Conservation (phyloP, 2,329 filamentous ascomycete species). For the Bimuria novae-zelandiae region DNA sequence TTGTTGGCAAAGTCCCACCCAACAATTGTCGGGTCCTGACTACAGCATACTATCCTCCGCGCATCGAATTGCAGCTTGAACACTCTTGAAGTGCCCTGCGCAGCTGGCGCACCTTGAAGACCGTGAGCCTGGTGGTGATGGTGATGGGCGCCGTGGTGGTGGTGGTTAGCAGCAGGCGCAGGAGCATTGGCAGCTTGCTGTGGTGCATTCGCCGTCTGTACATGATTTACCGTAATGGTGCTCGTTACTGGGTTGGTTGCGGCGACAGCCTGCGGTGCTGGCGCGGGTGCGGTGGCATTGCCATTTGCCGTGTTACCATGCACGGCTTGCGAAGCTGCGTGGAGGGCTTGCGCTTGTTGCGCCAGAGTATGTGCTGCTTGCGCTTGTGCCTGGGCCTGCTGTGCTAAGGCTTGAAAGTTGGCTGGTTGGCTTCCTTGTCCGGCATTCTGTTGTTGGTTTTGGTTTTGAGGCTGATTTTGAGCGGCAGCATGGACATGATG, state of each 20-base stretch:
- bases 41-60: constrained; percentile 90
- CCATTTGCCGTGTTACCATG: constrained; percentile 23
- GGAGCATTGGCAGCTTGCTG: constrained; percentile 21
- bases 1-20: constrained; percentile 97
- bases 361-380: constrained; percentile 41
- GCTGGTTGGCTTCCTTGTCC: constrained; percentile 16
- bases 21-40: constrained; percentile 87
- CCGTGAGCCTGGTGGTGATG: constrained; percentile 28
- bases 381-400: constrained; percentile 44
- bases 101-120: constrained; percentile 28
- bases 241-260: constrained; percentile 8
- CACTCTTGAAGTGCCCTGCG: constrained; percentile 62
- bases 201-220: constrained; percentile 18
- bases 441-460: constrained; percentile 24
- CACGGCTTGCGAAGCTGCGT: constrained; percentile 37
- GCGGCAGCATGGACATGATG: constrained; percentile 25
- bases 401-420: constrained; percentile 40
- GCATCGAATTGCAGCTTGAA: constrained; percentile 98
- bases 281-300: constrained; percentile 12
- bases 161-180: constrained; percentile 23
- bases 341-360: constrained; percentile 43
- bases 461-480: constrained; percentile 24
- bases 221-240: constrained; percentile 14
- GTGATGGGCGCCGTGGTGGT: constrained; percentile 35
- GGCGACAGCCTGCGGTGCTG: constrained; percentile 9